Evolutionary conservation across 257 asterid genomes (phyloP), one percentile per base, ranked within the genome.

Genomic region (Solanum appendiculatum): DNA sequence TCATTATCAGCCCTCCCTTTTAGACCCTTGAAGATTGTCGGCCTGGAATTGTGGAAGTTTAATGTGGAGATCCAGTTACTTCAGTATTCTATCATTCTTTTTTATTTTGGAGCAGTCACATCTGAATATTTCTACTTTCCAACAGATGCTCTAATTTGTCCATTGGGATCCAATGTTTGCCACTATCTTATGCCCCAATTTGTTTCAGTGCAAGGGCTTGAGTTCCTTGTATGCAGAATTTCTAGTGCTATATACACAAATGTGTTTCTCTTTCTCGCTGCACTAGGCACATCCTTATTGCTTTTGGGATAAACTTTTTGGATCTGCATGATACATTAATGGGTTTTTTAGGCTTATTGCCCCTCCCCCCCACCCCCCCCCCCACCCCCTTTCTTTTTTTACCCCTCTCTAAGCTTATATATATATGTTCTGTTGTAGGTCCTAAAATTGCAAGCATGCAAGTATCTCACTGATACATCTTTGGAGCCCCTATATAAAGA

Each of bases 361-460:
- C 36, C 58, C 63, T 39, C 34, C 15, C 58, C 63, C 63, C 34
- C 15, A 3, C 5, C 77, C 40, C 40, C 7, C 10, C 46, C 8
- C 12, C 2, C 4, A 4, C 9, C 4, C 10, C 3, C 37, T 60
- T 60, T n/a, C 1, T n/a, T n/a, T 60, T 56, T 58, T 60, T 23
- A 20, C 10, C 63, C 69, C 69, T 60, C 33, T 60, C 20, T 29
- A 80, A 29, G 68, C 27, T 46, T 27, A 7, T 27, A 25, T 44
- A 11, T 48, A 18, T 80, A 15, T 46, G 25, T 48, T 80, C 39
- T 46, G 40, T 48, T 78, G 29, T 87, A 97, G 99, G 99, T 97
- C 90, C 89, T 97, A 82, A 97, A 97, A 91, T 88, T 97, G 96
- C 99, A 97, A 95, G 99, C 99, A n/a, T 97, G 99, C 98, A 97